These are phyloP conservation scores for Verticillium dahliae DNA, from an alignment of 2,329 filamentous ascomycete genomes.

Conservation along the genomic window DNA sequence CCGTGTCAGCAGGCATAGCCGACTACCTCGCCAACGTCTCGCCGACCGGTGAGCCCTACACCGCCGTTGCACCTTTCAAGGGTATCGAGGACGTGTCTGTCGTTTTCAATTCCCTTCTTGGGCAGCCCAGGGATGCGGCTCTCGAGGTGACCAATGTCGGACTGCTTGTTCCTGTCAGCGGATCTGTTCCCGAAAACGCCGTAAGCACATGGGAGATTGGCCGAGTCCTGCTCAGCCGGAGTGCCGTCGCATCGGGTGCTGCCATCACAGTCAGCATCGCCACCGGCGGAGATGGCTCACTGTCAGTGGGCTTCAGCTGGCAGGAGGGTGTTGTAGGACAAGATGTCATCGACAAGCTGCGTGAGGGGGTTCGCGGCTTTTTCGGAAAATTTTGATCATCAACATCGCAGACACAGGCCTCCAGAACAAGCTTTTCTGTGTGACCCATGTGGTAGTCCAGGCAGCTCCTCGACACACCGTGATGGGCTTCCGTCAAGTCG, in stretches of 20 bases:
- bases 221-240: constrained; percentile 37
- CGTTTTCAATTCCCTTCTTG: constrained; percentile 27
- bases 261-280: constrained; percentile 30
- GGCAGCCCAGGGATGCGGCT: constrained; percentile 25
- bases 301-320: constrained; percentile 33
- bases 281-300: constrained; percentile 35
- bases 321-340: constrained; percentile 25
- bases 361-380: background rate
- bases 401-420: background rate
- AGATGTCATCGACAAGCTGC: constrained; percentile 9
- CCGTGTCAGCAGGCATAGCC: background rate
- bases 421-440: too few species aligned
- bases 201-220: constrained; percentile 18
- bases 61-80: constrained; percentile 25
- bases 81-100: constrained; percentile 30
- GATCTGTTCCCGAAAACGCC: constrained; percentile 8
- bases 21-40: constrained; percentile 8
- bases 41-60: constrained; percentile 12
- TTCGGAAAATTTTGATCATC: background rate
- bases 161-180: constrained; percentile 14
- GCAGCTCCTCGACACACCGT: background rate
- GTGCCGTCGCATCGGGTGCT: constrained; percentile 26
- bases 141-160: constrained; percentile 42
- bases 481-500: background rate
- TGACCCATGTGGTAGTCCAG: too few species aligned